Base-by-base conservation (phyloP, 2,329 filamentous ascomycete species). In the Aureobasidium vineae region DNA sequence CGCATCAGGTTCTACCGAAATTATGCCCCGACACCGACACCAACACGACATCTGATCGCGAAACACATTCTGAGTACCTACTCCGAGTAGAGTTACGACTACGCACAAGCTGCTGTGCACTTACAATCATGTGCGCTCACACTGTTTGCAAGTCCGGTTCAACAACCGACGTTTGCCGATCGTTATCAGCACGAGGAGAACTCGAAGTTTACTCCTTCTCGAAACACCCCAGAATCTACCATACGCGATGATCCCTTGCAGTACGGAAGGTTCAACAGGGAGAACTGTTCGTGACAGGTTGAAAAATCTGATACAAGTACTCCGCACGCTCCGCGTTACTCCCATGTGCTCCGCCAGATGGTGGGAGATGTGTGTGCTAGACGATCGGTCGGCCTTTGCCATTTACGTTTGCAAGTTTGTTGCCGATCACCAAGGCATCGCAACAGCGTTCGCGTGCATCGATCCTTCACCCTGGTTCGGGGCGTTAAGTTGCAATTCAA, bases 401-500 rank as follows among this genome's bases (percentile, higher is more conserved):
- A 31, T 45, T 59, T 59, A n/a, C 40, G 38, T 59, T 36, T 61
- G 41, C 43, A 49, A 49, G 43, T 23, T 36, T 28, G 6, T 16
- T 38, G 43, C 28, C 41, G 57, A 61, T 61, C 57, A 28, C 11
- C 40, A 61, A 61, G 33, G 11, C 40, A 61, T 38, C 13, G 57
- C 16, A 61, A 43, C 28, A 49, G 8, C 13, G 13, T 28, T 47
- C 40, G 57, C 41, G 57, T 49, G 38, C 45, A 63, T 41, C 59
- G 16, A 40, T 50, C 59, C 59, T 45, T 40, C 59, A 52, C 41
- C 43, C 45, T 63, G 45, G 45, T 63, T 45, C 31, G 15, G 23
- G 45, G 33, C 59, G 45, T 63, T 63, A 45, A 31, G 33, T n/a
- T 50, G 59, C 59, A 52, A 63, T 50, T 40, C 59, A 63, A 52